Evolutionary conservation across 257 asterid genomes (phyloP), one percentile per base, ranked within the genome.

Genomic region (Fraxinus americana): DNA sequence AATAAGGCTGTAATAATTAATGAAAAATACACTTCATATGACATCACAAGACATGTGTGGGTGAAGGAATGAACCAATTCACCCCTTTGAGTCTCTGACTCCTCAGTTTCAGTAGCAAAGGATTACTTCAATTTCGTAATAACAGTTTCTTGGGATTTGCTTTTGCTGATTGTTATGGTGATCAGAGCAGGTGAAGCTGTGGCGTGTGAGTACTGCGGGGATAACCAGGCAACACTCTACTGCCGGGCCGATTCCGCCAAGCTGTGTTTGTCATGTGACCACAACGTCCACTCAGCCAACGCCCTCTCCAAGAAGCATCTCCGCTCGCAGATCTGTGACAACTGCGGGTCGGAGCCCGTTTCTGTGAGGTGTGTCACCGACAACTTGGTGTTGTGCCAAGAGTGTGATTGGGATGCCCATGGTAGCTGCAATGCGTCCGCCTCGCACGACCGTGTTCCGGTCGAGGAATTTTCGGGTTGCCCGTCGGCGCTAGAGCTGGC

Each of bases 271-370:
- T 76, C 88, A 6, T 95, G 99, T 76, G 99, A 95, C 90, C 92
- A 86, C 67, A 98, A 90, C 71, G 98, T 95, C 74, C 99, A 95
- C 88, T 85, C 94, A 10, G 99, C 97, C 43, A 95, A 95, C 89
- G 92, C 93, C 13, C 91, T 95, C 59, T 91, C 99, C 12, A 84
- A 82, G 23, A 95, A 95, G 88, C 99, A 95, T 69, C 75, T 87
- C 69, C 99, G 98, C 3, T 90, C 94, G 23, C 98, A 93, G 99
- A 93, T 95, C 97, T 95, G 98, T 82, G 98, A 93, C 76, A 90
- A 91, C 81, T 93, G 99, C 86, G 86, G 86, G 75, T 88, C 97
- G 59, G 94, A 87, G 75, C 96, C 99, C 19, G 94, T 92, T 2
- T 72, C 96, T 38, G 82, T 89, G 70, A 88, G 93, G n/a, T 95